Percentiles rank a stretch among this genome's conserved stretches.
These are phyloP conservation scores for Hypomontagnella submonticulosa DNA, from an alignment of 495 filamentous ascomycete genomes.

Conservation along the genomic window DNA sequence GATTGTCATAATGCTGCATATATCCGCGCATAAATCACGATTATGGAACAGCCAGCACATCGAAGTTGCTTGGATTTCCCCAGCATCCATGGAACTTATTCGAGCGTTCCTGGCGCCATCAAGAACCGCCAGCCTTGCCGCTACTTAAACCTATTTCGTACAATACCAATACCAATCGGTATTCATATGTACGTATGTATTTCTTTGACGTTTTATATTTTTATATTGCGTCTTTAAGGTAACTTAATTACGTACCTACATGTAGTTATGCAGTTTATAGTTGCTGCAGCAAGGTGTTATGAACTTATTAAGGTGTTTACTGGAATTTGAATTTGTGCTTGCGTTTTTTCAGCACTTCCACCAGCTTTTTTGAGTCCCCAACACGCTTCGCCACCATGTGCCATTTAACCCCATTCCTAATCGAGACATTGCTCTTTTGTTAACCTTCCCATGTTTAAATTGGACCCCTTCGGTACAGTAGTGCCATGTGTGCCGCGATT, in stretches of 20 bases:
- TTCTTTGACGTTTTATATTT: no score
- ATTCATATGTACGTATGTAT: no score
- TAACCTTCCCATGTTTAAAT: background rate
- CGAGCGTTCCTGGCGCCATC: no score
- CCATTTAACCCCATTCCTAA: slow-evolving; percentile 13
- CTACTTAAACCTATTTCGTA: no score
- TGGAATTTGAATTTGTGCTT: background rate
- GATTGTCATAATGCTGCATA: slow-evolving; percentile 23
- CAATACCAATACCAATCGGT: no score
- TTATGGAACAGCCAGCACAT: background rate
- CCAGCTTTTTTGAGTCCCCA: background rate
- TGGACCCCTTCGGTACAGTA: no score
- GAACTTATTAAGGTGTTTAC: background rate
- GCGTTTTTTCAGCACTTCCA: background rate
- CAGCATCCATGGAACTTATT: no score
- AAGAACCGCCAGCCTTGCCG: no score
- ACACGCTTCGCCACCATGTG: slow-evolving; percentile 17
- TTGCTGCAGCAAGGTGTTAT: slow-evolving; percentile 23
- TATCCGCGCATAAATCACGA: slow-evolving; percentile 34
- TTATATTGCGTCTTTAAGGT: no score
- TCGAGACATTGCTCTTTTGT: background rate
- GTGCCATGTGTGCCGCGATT: no score
- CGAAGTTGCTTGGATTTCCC: no score
- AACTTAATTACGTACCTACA: slow-evolving; percentile 1
- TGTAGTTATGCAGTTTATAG: slow-evolving; percentile 14